Evolutionary conservation across 495 filamentous ascomycete species (phyloP).

Genomic region (Letharia lupina): DNA sequence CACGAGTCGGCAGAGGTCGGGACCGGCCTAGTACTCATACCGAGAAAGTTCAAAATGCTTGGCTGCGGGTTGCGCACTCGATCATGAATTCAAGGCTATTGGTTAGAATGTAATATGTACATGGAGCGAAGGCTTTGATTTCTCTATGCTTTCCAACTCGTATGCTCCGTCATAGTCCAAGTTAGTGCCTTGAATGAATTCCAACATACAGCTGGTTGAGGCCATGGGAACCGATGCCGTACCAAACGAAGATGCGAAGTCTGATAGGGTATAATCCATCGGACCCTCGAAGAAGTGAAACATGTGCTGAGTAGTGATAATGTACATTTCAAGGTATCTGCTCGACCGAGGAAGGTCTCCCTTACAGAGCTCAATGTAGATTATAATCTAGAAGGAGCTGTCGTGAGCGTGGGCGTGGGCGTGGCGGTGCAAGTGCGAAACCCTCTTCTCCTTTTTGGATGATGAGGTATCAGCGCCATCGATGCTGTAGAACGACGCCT

Average conservation of each 20-base stretch:
- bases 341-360: not conserved
- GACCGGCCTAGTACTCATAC: not conserved
- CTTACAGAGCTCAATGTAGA: not conserved
- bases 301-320: not conserved
- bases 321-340: not conserved
- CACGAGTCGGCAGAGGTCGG: no score
- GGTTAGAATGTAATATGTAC: slow-evolving; percentile 2
- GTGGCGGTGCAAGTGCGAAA: not conserved
- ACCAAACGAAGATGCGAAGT: slow-evolving; percentile 2
- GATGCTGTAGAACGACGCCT: not conserved
- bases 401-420: not conserved
- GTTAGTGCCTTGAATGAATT: not conserved
- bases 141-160: not conserved
- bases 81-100: not conserved
- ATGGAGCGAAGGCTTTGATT: not conserved
- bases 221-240: not conserved
- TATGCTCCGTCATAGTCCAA: not conserved
- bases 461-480: not conserved
- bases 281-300: not conserved
- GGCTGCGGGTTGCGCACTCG: not conserved
- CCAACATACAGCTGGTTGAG: not conserved
- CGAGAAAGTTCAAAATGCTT: not conserved
- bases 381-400: not conserved
- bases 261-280: not conserved
- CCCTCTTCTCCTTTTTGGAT: not conserved